Conservation (phyloP, 2,329 filamentous ascomycete genomes). For the Hymenoscyphus scutula region DNA sequence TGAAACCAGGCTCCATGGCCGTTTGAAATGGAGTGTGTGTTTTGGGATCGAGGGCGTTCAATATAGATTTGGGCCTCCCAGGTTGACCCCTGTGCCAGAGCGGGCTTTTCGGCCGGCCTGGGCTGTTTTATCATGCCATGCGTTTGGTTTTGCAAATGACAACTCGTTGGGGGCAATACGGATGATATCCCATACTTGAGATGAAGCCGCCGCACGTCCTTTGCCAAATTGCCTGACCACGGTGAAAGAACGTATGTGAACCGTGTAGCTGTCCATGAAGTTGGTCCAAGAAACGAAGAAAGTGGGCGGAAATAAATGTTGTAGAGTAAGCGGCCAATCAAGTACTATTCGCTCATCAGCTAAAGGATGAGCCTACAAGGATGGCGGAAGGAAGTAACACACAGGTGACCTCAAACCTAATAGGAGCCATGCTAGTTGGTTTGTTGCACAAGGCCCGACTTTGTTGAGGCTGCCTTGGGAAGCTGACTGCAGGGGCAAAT, state of each 20-base stretch:
- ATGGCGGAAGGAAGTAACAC: too few species aligned
- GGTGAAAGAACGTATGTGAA: background rate
- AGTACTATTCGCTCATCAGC: background rate
- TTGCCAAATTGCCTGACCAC: background rate
- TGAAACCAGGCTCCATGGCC: conserved; percentile 33
- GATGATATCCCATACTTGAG: conserved; percentile 14
- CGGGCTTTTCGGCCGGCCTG: conserved; percentile 7
- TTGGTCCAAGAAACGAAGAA: conserved; percentile 32
- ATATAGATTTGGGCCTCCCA: conserved; percentile 9
- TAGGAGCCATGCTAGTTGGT: too few species aligned
- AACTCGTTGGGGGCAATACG: conserved; percentile 33
- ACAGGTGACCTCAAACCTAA: too few species aligned
- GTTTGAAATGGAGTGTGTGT: conserved; percentile 31
- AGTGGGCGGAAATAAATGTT: conserved; percentile 34
- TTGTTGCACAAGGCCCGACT: too few species aligned
- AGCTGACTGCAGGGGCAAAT: too few species aligned
- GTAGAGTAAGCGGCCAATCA: background rate
- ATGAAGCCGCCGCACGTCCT: conserved; percentile 10
- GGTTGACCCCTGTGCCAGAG: conserved; percentile 5
- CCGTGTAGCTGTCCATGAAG: conserved; percentile 26
- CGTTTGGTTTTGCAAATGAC: conserved; percentile 28
- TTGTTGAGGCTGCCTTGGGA: too few species aligned
- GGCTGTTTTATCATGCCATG: conserved; percentile 24
- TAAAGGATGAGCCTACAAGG: too few species aligned
- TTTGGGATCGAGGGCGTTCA: conserved; percentile 12